Evolutionary conservation across 1,284 basidiomycete species (phyloP).

Genomic region (Ceratobasidium papillatum): DNA sequence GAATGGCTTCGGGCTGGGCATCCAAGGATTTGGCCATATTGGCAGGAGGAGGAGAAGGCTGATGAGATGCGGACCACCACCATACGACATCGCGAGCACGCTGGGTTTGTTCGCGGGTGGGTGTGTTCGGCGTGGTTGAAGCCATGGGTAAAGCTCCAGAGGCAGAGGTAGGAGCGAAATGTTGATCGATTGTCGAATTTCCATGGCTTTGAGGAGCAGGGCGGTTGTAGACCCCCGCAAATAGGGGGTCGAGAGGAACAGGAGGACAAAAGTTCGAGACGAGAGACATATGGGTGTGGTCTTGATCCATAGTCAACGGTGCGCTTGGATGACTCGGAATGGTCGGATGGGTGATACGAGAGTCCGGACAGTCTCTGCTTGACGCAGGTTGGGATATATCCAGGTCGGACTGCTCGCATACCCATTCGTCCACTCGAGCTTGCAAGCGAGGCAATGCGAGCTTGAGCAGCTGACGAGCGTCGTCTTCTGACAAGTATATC

Average conservation of each 20-base stretch:
- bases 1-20: too few relatives aligned
- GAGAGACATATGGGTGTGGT: too few relatives aligned
- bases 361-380: background rate
- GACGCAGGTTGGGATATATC: background rate
- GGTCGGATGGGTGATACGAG: background rate
- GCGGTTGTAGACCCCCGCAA: too few relatives aligned
- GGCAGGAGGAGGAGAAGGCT: background rate
- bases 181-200: too few relatives aligned
- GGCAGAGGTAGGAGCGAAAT: too few relatives aligned
- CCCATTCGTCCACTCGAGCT: background rate
- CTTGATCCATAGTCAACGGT: background rate
- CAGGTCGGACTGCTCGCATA: slow-evolving; percentile 19
- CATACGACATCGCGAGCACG: background rate
- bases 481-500: background rate
- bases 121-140: too few relatives aligned
- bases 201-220: background rate
- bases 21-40: too few relatives aligned
- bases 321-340: background rate
- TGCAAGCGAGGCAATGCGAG: background rate
- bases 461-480: background rate
- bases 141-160: too few relatives aligned
- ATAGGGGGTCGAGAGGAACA: too few relatives aligned
- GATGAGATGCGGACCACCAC: background rate
- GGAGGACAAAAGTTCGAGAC: background rate
- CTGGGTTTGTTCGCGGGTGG: background rate